Evolutionary conservation across 2,329 filamentous ascomycete species (phyloP).

Genomic region (Fusarium sp.): DNA sequence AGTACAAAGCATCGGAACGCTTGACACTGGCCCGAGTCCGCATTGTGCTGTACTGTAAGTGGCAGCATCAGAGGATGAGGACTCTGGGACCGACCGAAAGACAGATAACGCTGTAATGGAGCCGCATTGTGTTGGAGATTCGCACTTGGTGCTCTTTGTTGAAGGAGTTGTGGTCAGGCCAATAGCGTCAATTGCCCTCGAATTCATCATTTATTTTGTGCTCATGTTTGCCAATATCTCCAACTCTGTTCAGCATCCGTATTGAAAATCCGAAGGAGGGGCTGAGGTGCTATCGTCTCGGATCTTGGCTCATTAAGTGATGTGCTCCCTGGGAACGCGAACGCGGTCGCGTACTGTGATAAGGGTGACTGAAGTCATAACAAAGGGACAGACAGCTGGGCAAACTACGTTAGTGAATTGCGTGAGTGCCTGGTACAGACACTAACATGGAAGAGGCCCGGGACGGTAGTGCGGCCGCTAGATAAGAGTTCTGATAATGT

Average conservation of each 20-base stretch:
- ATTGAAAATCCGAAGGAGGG: conserved; percentile 13
- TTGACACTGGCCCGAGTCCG: neutral
- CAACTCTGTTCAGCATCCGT: conserved; percentile 5
- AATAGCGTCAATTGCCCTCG: conserved; percentile 35
- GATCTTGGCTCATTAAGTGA: conserved; percentile 15
- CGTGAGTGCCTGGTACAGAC: neutral
- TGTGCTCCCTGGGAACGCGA: conserved; percentile 28
- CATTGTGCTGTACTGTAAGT: neutral
- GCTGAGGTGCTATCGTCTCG: conserved; percentile 13
- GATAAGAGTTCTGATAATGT: conserved; percentile 27
- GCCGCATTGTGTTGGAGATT: neutral
- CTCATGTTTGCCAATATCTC: conserved; percentile 34
- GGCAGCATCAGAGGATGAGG: neutral
- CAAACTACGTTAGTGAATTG: conserved; percentile 26
- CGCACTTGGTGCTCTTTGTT: neutral
- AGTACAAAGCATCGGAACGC: neutral
- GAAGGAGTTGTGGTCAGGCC: neutral
- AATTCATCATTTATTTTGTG: conserved; percentile 27
- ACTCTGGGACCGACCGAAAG: neutral
- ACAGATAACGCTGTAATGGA: neutral
- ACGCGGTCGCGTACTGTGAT: conserved; percentile 13
- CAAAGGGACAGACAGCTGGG: conserved; percentile 38
- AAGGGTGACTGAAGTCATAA: conserved; percentile 36
- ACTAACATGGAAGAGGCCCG: conserved; percentile 30
- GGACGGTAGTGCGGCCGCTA: conserved; percentile 24